phyloP scores from a whole-genome alignment of 495 filamentous ascomycete genomes.

The Glarea lozoyensis region DNA sequence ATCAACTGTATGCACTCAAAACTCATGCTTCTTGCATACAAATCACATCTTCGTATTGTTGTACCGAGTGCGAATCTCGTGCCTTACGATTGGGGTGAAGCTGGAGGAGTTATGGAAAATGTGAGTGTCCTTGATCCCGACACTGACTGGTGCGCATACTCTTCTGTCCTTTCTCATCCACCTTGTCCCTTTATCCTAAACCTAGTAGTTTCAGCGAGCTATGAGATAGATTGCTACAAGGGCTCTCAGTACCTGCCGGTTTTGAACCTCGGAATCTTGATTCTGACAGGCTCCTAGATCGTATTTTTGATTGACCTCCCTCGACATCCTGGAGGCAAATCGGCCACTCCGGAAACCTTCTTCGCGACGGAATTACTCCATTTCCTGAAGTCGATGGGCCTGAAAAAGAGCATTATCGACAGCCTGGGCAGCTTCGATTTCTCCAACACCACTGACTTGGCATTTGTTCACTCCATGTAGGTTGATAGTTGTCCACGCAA shows the following conservation, averaged over 20 bases:
- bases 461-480: conserved; percentile 75
- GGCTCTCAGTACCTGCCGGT: no score
- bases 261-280: no score
- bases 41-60: conserved; percentile 57
- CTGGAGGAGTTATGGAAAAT: conserved; percentile 71
- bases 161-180: no score
- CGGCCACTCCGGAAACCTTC: conserved; percentile 32
- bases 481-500: conserved; percentile 10
- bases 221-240: no score
- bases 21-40: conserved; percentile 71
- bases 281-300: no score
- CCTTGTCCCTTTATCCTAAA: no score
- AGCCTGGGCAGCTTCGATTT: conserved; percentile 70
- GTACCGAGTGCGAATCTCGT: conserved; percentile 76
- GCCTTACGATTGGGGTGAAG: conserved; percentile 58
- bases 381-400: conserved; percentile 59
- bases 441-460: conserved; percentile 50
- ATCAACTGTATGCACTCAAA: conserved; percentile 82
- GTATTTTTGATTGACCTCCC: conserved; percentile 84
- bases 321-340: conserved; percentile 29
- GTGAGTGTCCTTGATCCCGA: no score
- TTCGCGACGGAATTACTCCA: conserved; percentile 65
- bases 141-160: no score
- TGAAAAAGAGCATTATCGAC: conserved; percentile 50
- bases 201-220: no score